phyloP scores from a whole-genome alignment of 257 asterid genomes.

The Apocynum venetum region DNA sequence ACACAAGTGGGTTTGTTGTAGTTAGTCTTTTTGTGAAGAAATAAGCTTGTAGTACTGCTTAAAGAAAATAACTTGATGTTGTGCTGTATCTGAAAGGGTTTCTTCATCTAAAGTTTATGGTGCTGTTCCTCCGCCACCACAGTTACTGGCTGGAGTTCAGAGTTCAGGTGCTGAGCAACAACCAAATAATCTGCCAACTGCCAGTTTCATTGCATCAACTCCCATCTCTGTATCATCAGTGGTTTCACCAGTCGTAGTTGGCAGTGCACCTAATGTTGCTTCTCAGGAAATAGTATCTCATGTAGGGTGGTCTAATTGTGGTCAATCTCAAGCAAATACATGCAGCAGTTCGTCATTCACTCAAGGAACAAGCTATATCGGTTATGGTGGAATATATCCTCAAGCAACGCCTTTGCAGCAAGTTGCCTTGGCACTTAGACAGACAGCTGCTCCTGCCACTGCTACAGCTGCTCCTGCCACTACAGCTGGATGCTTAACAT shows the following conservation, averaged over 20 bases:
- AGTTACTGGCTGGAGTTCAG: slow-evolving; percentile 55
- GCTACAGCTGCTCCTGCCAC: slow-evolving; percentile 52
- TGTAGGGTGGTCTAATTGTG: slow-evolving; percentile 36
- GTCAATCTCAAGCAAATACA: slow-evolving; percentile 40
- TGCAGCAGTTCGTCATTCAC: slow-evolving; percentile 42
- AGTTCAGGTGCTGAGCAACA: slow-evolving; percentile 41
- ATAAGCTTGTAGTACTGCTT: slow-evolving; percentile 15
- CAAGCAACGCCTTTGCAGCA: slow-evolving; percentile 91
- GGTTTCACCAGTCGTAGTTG: slow-evolving; percentile 15
- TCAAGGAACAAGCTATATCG: slow-evolving; percentile 73
- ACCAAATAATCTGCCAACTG: slow-evolving; percentile 30
- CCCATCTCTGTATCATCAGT: slow-evolving; percentile 14
- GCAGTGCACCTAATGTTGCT: slow-evolving; percentile 32
- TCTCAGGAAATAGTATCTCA: slow-evolving; percentile 40
- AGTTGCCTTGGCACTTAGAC: slow-evolving; percentile 83
- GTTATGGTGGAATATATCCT: slow-evolving; percentile 94
- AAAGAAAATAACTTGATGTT: slow-evolving; percentile 30
- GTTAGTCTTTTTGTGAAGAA: slow-evolving; percentile 3
- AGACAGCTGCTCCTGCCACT: no score
- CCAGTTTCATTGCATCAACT: slow-evolving; percentile 32
- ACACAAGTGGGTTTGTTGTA: not conserved
- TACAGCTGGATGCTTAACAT: slow-evolving; percentile 35
- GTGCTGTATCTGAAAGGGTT: slow-evolving; percentile 53
- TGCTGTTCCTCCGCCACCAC: slow-evolving; percentile 98
- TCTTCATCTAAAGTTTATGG: slow-evolving; percentile 88